These are phyloP conservation scores for Yarrowia osloensis DNA, from an alignment of 805 yeast genomes.

Conservation along the genomic window DNA sequence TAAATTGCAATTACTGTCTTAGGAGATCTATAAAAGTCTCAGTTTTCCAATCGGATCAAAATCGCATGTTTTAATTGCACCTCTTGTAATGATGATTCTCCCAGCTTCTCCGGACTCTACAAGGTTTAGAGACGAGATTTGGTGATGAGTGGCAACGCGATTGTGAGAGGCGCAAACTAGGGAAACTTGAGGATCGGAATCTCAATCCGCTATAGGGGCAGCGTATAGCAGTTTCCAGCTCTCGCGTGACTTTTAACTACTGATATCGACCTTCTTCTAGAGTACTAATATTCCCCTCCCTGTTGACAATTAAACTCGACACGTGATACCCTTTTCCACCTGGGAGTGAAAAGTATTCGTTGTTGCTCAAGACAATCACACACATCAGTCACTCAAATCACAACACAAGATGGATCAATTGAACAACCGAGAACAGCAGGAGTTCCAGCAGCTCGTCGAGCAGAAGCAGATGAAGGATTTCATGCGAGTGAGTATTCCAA, in stretches of 20 bases:
- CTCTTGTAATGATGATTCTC: background rate
- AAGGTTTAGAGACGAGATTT: background rate
- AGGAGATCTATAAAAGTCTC: too few species aligned
- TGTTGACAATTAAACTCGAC: background rate
- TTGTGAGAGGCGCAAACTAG: background rate
- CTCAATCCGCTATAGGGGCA: too few species aligned
- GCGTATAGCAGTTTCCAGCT: too few species aligned
- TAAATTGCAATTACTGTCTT: too few species aligned
- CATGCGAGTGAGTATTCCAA: slow-evolving; percentile 70
- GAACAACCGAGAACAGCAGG: slow-evolving; percentile 94
- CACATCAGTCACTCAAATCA: slow-evolving; percentile 26
- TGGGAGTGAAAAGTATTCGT: slow-evolving; percentile 30
- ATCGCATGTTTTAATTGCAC: too few species aligned
- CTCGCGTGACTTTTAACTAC: too few species aligned
- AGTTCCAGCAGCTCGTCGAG: slow-evolving; percentile 92
- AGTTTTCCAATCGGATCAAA: background rate
- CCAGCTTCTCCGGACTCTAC: slow-evolving; percentile 18
- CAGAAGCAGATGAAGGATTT: slow-evolving; percentile 98
- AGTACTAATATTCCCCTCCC: background rate
- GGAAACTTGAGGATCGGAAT: background rate
- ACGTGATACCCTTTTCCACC: slow-evolving; percentile 31
- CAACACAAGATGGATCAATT: slow-evolving; percentile 75
- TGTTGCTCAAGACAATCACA: slow-evolving; percentile 6
- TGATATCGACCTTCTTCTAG: background rate
- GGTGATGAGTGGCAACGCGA: background rate